These are phyloP conservation scores for Stellera chamaejasme DNA, from an alignment of 345 rosid genomes.

Conservation along the genomic window DNA sequence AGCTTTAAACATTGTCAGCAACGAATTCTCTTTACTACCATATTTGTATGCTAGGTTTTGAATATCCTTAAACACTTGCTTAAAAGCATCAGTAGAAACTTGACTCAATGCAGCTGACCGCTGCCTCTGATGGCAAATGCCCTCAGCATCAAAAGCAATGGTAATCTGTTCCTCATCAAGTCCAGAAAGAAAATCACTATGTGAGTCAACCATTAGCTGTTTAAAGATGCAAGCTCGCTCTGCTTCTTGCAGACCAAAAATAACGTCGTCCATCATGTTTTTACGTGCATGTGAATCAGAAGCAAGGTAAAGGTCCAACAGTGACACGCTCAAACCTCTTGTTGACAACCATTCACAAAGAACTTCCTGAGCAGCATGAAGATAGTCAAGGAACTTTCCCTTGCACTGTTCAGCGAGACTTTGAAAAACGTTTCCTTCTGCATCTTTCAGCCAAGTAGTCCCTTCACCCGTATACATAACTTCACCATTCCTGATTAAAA, in stretches of 20 bases:
- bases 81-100: slow-evolving; percentile 69
- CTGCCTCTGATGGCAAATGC: slow-evolving; percentile 58
- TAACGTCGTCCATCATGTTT: slow-evolving; percentile 63
- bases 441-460: slow-evolving; percentile 66
- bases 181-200: slow-evolving; percentile 47
- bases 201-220: slow-evolving; percentile 68
- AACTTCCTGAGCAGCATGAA: slow-evolving; percentile 65
- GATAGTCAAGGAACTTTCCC: slow-evolving; percentile 47
- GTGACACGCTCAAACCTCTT: slow-evolving; percentile 81
- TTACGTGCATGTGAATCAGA: slow-evolving; percentile 36
- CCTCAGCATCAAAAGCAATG: slow-evolving; percentile 29
- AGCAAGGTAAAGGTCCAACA: slow-evolving; percentile 61
- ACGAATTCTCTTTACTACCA: slow-evolving; percentile 51
- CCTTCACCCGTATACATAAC: slow-evolving; percentile 54
- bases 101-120: slow-evolving; percentile 67
- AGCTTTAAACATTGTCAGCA: slow-evolving; percentile 71
- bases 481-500: slow-evolving; percentile 51
- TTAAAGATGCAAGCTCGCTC: slow-evolving; percentile 47
- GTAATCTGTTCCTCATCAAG: slow-evolving; percentile 26
- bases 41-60: slow-evolving; percentile 60
- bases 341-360: slow-evolving; percentile 78
- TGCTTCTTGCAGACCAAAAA: slow-evolving; percentile 59
- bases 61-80: slow-evolving; percentile 63
- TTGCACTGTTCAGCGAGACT: slow-evolving; percentile 41
- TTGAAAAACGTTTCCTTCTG: slow-evolving; percentile 62